Conservation (phyloP, 148 eudicot species). For the Pharnaceum exiguum region DNA sequence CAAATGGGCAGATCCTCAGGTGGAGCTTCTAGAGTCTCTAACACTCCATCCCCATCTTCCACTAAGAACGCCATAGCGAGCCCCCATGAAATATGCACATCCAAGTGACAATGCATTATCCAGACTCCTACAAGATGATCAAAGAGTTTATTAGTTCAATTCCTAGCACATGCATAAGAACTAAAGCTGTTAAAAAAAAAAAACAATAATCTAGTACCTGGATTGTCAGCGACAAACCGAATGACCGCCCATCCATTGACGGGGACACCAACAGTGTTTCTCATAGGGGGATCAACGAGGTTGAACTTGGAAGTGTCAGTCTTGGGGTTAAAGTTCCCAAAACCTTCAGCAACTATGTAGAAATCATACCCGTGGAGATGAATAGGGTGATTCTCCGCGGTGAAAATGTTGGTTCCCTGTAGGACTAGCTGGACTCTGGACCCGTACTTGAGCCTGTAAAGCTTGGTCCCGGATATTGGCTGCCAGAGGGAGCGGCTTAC, state of each 20-base stretch:
- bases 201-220: constrained; percentile 40
- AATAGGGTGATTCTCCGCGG: constrained; percentile 88
- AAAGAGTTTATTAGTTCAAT: too few species aligned
- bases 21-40: constrained; percentile 47
- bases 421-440: constrained; percentile 70
- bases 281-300: constrained; percentile 84
- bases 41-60: constrained; percentile 57
- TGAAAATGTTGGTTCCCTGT: constrained; percentile 75
- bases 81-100: constrained; percentile 78
- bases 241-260: constrained; percentile 86
- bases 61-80: constrained; percentile 71
- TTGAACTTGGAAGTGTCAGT: constrained; percentile 61
- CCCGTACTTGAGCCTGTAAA: constrained; percentile 64
- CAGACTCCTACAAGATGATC: constrained; percentile 50
- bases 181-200: too few species aligned
- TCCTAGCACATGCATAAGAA: too few species aligned
- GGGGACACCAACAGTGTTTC: constrained; percentile 81
- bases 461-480: constrained; percentile 53
- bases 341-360: constrained; percentile 71
- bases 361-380: constrained; percentile 96
- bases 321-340: constrained; percentile 67
- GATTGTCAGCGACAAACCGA: constrained; percentile 91
- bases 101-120: constrained; percentile 89
- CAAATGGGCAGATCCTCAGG: constrained; percentile 63
- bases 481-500: constrained; percentile 72